Evolutionary conservation across 108 stramenopile species (phyloP).

Genomic region (Cyclotella kingstonii): DNA sequence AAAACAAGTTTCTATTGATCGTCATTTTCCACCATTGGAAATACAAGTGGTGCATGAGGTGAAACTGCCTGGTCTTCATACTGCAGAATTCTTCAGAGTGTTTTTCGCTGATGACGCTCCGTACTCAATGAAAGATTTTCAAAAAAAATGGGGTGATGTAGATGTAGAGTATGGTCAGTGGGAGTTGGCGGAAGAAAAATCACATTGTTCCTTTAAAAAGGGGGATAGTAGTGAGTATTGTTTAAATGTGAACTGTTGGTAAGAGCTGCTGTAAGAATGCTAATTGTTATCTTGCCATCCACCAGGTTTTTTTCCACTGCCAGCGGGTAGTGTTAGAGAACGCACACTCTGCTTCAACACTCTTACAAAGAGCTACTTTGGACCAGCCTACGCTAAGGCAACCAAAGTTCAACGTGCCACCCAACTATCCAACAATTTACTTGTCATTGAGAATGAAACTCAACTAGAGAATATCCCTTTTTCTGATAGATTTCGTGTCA

Average conservation of each 20-base stretch:
- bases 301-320: not conserved
- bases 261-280: no score
- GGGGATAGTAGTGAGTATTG: not conserved
- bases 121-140: slow-evolving; percentile 72
- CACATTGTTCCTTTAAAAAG: slow-evolving; percentile 7
- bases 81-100: slow-evolving; percentile 70
- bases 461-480: slow-evolving; percentile 73
- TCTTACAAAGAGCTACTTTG: slow-evolving; percentile 74
- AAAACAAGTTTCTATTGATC: slow-evolving; percentile 6
- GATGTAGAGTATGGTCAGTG: slow-evolving; percentile 69
- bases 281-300: no score
- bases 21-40: slow-evolving; percentile 51
- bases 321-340: slow-evolving; percentile 15
- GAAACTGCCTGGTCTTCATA: slow-evolving; percentile 56
- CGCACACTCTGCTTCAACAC: slow-evolving; percentile 64
- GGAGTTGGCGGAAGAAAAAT: slow-evolving; percentile 27
- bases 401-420: slow-evolving; percentile 70
- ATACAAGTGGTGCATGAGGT: slow-evolving; percentile 47
- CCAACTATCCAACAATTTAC: slow-evolving; percentile 37
- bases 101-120: slow-evolving; percentile 83
- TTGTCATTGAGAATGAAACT: slow-evolving; percentile 68
- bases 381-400: slow-evolving; percentile 74
- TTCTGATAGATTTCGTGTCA: slow-evolving; percentile 64
- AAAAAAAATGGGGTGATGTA: slow-evolving; percentile 63
- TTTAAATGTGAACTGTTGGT: not conserved